Evolutionary conservation across 1,284 basidiomycete genomes (phyloP), one percentile per base, ranked within the genome.

Genomic region (Takashimella tepidaria): DNA sequence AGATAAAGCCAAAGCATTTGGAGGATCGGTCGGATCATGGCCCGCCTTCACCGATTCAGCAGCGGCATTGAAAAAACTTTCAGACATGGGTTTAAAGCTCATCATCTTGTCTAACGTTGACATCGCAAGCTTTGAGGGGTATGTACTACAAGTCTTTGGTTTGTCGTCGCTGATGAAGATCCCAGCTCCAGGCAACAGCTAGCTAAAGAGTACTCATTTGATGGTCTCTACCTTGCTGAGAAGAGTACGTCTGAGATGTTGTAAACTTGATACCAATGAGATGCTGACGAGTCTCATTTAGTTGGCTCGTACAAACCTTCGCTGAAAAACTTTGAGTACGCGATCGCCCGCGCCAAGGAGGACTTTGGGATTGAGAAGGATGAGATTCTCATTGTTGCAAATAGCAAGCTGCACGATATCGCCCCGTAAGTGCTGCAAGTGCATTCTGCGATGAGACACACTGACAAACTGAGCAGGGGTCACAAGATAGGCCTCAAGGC

Each of bases 301-400:
- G 65, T 71, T 52, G 67, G 67, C 11, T 58, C 57, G 1, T 69
- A 69, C 57, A 71, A 69, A 53, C 69, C 69, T 19, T 56, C 61
- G 40, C 54, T 62, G 40, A 22, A 55, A 20, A 69, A 69, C 59
- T 69, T 71, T 43, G 53, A 64, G 11, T 65, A 69, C 50, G 65
- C 64, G 10, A 59, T 69, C 45, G 40, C 56, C 20, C 31, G 55
- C 23, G 47, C 68, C 41, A 50, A 63, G n/a, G 49, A 62, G 22
- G 53, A 62, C 22, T 64, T 61, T 44, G 62, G 54, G 13, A 63
- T 68, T 21, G 44, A 56, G 16, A 47, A 57, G 12, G 49, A 56
- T 19, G 59, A 69, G 26, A 64, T 69, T 13, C 56, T 69, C 24
- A 47, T 55, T 31, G 68, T 68, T 3, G 69, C 69, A 20, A 63